These are phyloP conservation scores for Paraconiothyrium sp. DNA, from an alignment of 2,329 filamentous ascomycete genomes.

Conservation along the genomic window DNA sequence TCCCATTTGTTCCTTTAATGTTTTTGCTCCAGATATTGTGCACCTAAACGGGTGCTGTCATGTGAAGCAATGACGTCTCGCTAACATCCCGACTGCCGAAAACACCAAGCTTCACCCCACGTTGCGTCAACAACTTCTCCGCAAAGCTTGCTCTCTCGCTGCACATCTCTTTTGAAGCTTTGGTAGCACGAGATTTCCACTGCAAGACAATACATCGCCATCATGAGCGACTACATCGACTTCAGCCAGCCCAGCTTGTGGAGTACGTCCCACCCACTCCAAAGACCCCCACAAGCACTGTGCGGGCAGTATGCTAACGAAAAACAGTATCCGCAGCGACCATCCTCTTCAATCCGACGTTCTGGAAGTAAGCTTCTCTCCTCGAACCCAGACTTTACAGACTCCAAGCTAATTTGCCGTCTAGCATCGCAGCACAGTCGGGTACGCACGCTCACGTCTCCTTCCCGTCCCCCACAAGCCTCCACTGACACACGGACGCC, in stretches of 20 bases:
- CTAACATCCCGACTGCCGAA: constrained; percentile 27
- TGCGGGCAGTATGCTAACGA: constrained; percentile 13
- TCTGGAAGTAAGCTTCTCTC: constrained; percentile 82
- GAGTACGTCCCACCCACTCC: constrained; percentile 48
- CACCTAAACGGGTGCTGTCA: background rate
- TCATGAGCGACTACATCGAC: constrained; percentile 48
- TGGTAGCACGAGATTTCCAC: background rate
- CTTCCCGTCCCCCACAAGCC: background rate
- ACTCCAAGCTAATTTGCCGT: constrained; percentile 2
- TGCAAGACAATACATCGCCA: constrained; percentile 8
- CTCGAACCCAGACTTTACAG: background rate
- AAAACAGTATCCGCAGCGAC: constrained; percentile 76
- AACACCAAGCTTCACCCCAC: constrained; percentile 22
- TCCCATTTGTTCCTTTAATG: background rate
- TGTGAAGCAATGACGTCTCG: constrained; percentile 43
- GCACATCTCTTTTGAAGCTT: background rate
- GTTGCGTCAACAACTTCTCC: constrained; percentile 10
- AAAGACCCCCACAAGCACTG: background rate
- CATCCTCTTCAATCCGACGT: constrained; percentile 96
- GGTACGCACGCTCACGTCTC: constrained; percentile 58
- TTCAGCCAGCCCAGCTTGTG: constrained; percentile 59
- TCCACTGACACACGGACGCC: constrained; percentile 6
- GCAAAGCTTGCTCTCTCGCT: constrained; percentile 2
- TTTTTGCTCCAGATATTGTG: background rate
- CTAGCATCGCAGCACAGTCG: constrained; percentile 80